Percentiles rank a stretch among this genome's conserved stretches.
Conservation (phyloP, 169 alveolate genomes). For the Blepharisma undulans region DNA sequence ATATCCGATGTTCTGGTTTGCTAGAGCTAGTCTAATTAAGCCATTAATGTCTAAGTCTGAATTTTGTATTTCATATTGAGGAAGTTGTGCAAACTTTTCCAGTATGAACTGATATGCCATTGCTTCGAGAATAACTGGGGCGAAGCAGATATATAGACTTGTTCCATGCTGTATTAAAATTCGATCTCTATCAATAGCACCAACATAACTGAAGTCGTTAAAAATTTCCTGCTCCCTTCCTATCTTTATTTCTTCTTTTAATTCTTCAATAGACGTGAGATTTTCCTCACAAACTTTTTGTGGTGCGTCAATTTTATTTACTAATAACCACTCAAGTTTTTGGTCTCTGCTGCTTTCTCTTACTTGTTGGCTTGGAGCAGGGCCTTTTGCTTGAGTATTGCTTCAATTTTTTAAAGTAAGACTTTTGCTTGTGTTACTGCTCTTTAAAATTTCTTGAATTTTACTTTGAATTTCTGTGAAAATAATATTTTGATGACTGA, state of each 20-base stretch:
- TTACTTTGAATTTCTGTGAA: conserved; percentile 59
- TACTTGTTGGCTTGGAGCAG: background rate
- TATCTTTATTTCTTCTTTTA: conserved; percentile 19
- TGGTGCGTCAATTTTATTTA: background rate
- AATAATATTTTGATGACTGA: conserved; percentile 86
- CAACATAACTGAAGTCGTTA: conserved; percentile 70
- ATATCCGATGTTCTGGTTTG: background rate
- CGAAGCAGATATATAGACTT: conserved; percentile 34
- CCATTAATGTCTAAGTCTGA: background rate
- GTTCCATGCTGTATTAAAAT: conserved; percentile 68
- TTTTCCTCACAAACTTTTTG: conserved; percentile 13
- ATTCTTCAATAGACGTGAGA: background rate
- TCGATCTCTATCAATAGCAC: conserved; percentile 65
- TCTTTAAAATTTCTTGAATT: conserved; percentile 54
- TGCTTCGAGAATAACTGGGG: conserved; percentile 49
- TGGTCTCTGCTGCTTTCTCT: background rate
- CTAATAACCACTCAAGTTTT: conserved; percentile 24
- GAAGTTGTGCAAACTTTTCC: conserved; percentile 73
- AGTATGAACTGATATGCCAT: conserved; percentile 69
- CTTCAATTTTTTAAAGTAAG: conserved; percentile 32
- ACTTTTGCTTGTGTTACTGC: background rate
- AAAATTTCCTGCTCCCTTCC: conserved; percentile 47
- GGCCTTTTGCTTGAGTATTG: background rate
- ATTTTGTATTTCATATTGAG: conserved; percentile 52
- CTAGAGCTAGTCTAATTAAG: background rate